These are phyloP conservation scores for Magnusiomyces suaveolens DNA, from an alignment of 1,139 yeast genomes.

Conservation along the genomic window DNA sequence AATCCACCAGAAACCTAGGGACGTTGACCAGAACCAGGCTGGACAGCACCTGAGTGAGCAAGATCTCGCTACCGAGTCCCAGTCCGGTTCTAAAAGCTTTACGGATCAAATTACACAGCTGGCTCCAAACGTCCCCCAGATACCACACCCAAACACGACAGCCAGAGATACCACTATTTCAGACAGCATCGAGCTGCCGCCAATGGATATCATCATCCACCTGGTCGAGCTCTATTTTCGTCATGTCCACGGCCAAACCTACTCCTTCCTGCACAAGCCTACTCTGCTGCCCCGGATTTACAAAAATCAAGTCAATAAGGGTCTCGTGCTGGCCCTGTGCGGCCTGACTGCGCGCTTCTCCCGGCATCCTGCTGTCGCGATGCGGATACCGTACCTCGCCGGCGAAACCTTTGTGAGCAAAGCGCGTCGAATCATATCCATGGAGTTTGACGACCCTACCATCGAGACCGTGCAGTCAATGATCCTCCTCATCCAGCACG, in stretches of 20 bases:
- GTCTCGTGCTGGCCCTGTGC: slow-evolving; percentile 31
- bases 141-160: slow-evolving; percentile 6
- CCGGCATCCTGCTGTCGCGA: slow-evolving; percentile 26
- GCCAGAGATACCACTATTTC: neutral
- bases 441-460: slow-evolving; percentile 30
- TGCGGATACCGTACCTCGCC: slow-evolving; percentile 23
- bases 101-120: slow-evolving; percentile 11
- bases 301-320: slow-evolving; percentile 26
- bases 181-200: slow-evolving; percentile 12
- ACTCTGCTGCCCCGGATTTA: slow-evolving; percentile 28
- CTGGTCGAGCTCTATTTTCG: slow-evolving; percentile 28
- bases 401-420: slow-evolving; percentile 29
- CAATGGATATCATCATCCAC: slow-evolving; percentile 22
- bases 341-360: slow-evolving; percentile 33
- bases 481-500: slow-evolving; percentile 31
- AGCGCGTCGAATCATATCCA: slow-evolving; percentile 27
- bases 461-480: slow-evolving; percentile 33
- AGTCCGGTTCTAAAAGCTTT: neutral
- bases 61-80: too few species aligned
- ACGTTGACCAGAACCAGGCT: neutral
- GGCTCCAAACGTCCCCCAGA: slow-evolving; percentile 10
- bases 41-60: too few species aligned
- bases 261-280: slow-evolving; percentile 32
- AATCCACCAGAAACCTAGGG: slow-evolving; percentile 11
- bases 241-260: slow-evolving; percentile 32